Conservation (phyloP, 148 eudicot species). For the Bassia scoparia region DNA sequence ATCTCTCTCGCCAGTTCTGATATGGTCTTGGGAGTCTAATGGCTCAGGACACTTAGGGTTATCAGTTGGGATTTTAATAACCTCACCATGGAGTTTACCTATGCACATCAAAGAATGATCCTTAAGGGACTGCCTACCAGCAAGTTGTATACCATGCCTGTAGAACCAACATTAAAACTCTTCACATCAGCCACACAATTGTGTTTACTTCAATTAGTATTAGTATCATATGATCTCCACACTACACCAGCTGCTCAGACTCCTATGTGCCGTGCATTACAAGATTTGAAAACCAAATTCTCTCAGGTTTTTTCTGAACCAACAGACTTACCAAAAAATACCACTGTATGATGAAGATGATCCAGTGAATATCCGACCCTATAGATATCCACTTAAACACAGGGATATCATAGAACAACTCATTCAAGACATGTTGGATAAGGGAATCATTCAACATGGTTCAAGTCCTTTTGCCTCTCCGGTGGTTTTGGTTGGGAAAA, state of each 20-base stretch:
- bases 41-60: neutral
- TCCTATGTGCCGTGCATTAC: neutral
- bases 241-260: no score
- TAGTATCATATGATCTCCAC: no score
- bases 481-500: neutral
- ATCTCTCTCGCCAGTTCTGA: neutral
- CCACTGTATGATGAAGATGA: neutral
- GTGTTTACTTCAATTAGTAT: neutral
- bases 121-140: no score
- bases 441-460: neutral
- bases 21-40: neutral
- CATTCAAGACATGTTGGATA: neutral
- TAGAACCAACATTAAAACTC: no score
- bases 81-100: neutral
- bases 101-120: no score
- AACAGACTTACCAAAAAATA: neutral
- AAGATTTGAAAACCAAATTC: neutral
- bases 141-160: no score
- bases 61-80: neutral
- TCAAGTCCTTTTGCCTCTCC: neutral
- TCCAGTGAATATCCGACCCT: neutral
- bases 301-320: neutral
- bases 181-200: no score
- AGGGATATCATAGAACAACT: neutral
- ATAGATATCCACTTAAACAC: constrained; percentile 4